These are phyloP conservation scores for Calonectria pseudoreteaudii DNA, from an alignment of 2,329 filamentous ascomycete species.

Conservation along the genomic window DNA sequence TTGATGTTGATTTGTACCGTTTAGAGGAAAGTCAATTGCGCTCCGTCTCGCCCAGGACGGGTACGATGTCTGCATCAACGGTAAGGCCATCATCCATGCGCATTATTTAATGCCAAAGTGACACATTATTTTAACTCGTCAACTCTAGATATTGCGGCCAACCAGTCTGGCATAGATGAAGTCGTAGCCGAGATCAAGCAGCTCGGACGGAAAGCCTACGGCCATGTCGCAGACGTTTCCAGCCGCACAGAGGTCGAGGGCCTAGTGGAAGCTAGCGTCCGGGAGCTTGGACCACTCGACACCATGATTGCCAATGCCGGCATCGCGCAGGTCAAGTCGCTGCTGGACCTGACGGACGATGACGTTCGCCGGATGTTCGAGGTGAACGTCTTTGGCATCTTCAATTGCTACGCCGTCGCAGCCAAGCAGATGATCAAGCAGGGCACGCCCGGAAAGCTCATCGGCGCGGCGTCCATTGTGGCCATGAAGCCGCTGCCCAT, in stretches of 20 bases:
- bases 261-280: slow-evolving; percentile 64
- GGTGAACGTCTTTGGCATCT: slow-evolving; percentile 74
- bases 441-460: slow-evolving; percentile 63
- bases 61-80: slow-evolving; percentile 70
- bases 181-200: slow-evolving; percentile 64
- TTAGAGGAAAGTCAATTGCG: slow-evolving; percentile 71
- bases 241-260: slow-evolving; percentile 61
- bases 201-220: slow-evolving; percentile 64
- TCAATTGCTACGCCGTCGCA: slow-evolving; percentile 73
- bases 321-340: slow-evolving; percentile 66
- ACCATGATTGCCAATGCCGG: slow-evolving; percentile 71
- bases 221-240: slow-evolving; percentile 72
- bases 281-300: slow-evolving; percentile 62
- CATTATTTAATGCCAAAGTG: neutral
- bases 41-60: slow-evolving; percentile 73
- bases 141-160: neutral
- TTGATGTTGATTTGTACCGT: neutral
- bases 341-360: slow-evolving; percentile 67
- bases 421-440: slow-evolving; percentile 75
- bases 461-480: slow-evolving; percentile 66
- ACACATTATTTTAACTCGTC: neutral
- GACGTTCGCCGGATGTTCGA: slow-evolving; percentile 71
- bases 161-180: slow-evolving; percentile 36
- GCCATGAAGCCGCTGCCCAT: slow-evolving; percentile 70
- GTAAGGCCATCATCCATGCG: slow-evolving; percentile 9